Evolutionary conservation across 2,329 filamentous ascomycete species (phyloP).

Genomic region (Chaetomium sp.): DNA sequence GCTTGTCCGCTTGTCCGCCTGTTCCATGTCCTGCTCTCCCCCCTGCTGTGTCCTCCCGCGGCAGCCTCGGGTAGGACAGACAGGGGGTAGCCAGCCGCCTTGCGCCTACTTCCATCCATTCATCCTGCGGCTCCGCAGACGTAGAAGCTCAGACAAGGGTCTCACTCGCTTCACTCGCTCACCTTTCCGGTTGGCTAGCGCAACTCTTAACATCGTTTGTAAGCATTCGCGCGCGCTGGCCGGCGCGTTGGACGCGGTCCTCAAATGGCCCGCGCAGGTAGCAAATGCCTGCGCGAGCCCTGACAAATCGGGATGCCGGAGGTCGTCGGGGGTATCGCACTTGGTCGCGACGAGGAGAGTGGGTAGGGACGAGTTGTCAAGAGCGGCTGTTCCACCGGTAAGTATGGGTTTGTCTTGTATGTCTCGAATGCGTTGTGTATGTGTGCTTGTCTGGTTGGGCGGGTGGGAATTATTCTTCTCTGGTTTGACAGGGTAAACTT

Average conservation of each 20-base stretch:
- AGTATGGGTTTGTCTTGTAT: slow-evolving; percentile 13
- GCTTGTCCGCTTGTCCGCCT: no score
- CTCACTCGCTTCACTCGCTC: slow-evolving; percentile 28
- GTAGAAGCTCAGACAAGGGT: not conserved
- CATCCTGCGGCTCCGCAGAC: not conserved
- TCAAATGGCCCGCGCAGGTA: slow-evolving; percentile 64
- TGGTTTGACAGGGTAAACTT: slow-evolving; percentile 1
- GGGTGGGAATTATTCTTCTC: not conserved
- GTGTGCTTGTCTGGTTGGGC: no score
- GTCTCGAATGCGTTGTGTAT: no score
- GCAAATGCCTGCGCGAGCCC: slow-evolving; percentile 58
- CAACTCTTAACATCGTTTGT: slow-evolving; percentile 64
- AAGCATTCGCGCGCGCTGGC: slow-evolving; percentile 72
- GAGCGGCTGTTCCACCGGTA: slow-evolving; percentile 50
- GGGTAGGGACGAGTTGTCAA: slow-evolving; percentile 66
- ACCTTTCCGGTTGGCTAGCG: slow-evolving; percentile 65
- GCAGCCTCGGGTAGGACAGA: not conserved
- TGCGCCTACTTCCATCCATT: not conserved
- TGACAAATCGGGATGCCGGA: slow-evolving; percentile 64
- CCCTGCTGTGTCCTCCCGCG: no score
- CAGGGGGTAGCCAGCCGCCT: no score
- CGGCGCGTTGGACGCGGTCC: slow-evolving; percentile 62
- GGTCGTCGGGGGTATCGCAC: slow-evolving; percentile 69
- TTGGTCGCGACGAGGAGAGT: slow-evolving; percentile 82
- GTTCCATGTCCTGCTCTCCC: no score